Conservation (phyloP, 192 early-diverging fungal genomes). For the Coemansia sp. region DNA sequence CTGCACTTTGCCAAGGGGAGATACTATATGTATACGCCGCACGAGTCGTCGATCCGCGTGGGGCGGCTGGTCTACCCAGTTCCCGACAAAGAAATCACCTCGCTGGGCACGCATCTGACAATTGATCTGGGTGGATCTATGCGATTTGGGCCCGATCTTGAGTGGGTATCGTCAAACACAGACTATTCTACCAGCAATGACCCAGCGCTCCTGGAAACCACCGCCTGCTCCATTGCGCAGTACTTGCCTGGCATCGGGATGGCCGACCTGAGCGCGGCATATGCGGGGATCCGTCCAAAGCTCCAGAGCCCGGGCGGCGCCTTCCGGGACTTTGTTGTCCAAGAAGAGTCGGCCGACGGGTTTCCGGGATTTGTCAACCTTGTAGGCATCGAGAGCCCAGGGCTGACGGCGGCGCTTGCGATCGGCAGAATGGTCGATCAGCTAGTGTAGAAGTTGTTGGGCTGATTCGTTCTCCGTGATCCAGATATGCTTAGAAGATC, state of each 20-base stretch:
- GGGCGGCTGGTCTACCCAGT: slow-evolving; percentile 77
- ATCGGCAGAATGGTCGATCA: slow-evolving; percentile 59
- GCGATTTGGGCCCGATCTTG: slow-evolving; percentile 79
- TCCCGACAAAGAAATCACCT: slow-evolving; percentile 68
- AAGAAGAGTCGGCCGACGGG: slow-evolving; percentile 55
- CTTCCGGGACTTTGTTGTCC: slow-evolving; percentile 77
- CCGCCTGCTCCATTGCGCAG: slow-evolving; percentile 57
- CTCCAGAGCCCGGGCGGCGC: slow-evolving; percentile 68
- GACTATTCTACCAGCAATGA: slow-evolving; percentile 63
- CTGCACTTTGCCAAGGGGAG: slow-evolving; percentile 78
- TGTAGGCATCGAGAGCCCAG: slow-evolving; percentile 84
- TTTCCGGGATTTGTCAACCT: slow-evolving; percentile 70
- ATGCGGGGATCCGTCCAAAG: slow-evolving; percentile 85
- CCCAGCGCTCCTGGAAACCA: slow-evolving; percentile 30
- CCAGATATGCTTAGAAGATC: too few species aligned
- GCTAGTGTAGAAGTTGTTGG: slow-evolving; percentile 6
- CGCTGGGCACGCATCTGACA: slow-evolving; percentile 78
- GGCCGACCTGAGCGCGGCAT: slow-evolving; percentile 67
- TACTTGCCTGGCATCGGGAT: slow-evolving; percentile 64
- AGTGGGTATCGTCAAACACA: slow-evolving; percentile 57
- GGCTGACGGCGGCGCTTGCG: slow-evolving; percentile 77
- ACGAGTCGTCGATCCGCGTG: slow-evolving; percentile 23
- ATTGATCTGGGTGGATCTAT: slow-evolving; percentile 74
- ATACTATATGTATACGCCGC: slow-evolving; percentile 65
- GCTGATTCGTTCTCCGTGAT: not conserved